Evolutionary conservation across 352 stramenopile genomes (phyloP).

Genomic region (Aphanomyces invadans): DNA sequence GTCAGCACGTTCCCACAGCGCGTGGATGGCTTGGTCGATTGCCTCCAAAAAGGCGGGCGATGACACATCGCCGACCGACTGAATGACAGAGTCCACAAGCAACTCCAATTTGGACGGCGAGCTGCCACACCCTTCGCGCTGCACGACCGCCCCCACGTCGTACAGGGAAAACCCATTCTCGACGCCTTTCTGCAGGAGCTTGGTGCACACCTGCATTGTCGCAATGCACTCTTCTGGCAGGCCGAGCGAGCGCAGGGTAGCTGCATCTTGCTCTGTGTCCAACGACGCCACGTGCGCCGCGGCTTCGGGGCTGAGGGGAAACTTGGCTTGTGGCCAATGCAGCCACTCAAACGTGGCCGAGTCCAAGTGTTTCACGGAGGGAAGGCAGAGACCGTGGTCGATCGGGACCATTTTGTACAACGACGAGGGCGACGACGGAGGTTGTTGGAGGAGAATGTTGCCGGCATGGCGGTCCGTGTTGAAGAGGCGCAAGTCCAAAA

Average conservation of each 20-base stretch:
- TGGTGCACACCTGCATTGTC: constrained; percentile 76
- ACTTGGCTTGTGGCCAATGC: constrained; percentile 81
- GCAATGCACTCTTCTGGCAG: constrained; percentile 77
- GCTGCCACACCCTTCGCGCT: constrained; percentile 75
- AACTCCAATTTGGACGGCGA: constrained; percentile 69
- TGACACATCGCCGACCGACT: constrained; percentile 31
- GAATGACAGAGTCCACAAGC: constrained; percentile 45
- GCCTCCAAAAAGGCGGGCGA: constrained; percentile 48
- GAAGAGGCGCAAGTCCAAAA: constrained; percentile 82
- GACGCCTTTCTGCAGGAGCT: constrained; percentile 63
- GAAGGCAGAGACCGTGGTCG: constrained; percentile 83
- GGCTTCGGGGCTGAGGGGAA: constrained; percentile 72
- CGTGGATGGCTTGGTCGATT: constrained; percentile 31
- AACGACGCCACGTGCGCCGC: constrained; percentile 70
- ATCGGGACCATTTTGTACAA: constrained; percentile 81
- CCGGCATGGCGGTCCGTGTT: constrained; percentile 84
- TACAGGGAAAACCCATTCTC: constrained; percentile 76
- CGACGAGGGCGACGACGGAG: constrained; percentile 23
- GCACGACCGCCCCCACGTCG: constrained; percentile 71
- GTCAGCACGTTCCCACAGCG: constrained; percentile 51
- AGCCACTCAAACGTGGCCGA: constrained; percentile 82
- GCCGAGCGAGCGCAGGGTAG: constrained; percentile 49
- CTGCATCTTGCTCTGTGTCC: constrained; percentile 46
- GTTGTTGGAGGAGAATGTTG: constrained; percentile 67
- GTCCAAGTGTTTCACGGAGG: constrained; percentile 74